Evolutionary conservation across 2,329 filamentous ascomycete genomes (phyloP).

Genomic region (Exophiala bonariae): DNA sequence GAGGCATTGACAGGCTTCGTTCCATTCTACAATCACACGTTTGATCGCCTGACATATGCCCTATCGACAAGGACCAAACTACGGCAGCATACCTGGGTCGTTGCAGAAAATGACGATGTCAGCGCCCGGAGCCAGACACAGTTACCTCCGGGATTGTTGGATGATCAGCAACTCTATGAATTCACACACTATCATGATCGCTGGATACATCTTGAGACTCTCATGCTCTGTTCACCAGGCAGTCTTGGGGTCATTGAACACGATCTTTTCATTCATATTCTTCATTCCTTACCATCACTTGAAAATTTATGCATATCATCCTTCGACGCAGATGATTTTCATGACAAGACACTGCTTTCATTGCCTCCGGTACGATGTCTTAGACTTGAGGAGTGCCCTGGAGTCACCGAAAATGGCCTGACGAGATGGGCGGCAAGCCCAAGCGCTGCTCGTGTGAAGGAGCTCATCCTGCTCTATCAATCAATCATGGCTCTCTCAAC

Average conservation of each 20-base stretch:
- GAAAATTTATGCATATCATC: slow-evolving; percentile 56
- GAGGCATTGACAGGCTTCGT: slow-evolving; percentile 56
- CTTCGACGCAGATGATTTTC: slow-evolving; percentile 55
- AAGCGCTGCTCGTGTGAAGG: slow-evolving; percentile 45
- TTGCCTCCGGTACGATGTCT: slow-evolving; percentile 55
- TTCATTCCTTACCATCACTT: slow-evolving; percentile 54
- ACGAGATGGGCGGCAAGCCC: slow-evolving; percentile 51
- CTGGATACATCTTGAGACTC: slow-evolving; percentile 53
- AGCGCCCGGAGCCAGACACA: slow-evolving; percentile 36
- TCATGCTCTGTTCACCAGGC: slow-evolving; percentile 52
- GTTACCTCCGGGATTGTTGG: slow-evolving; percentile 44
- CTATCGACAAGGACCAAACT: slow-evolving; percentile 55
- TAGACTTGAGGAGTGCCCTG: slow-evolving; percentile 55
- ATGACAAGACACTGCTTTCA: slow-evolving; percentile 51
- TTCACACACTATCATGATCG: slow-evolving; percentile 56
- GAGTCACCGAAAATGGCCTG: slow-evolving; percentile 57
- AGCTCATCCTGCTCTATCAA: slow-evolving; percentile 53
- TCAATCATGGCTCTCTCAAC: slow-evolving; percentile 53
- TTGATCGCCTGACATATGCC: slow-evolving; percentile 56
- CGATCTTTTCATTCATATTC: slow-evolving; percentile 54
- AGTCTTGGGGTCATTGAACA: slow-evolving; percentile 50
- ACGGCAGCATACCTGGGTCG: slow-evolving; percentile 58
- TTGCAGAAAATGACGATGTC: slow-evolving; percentile 46
- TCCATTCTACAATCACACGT: slow-evolving; percentile 53
- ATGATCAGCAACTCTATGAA: slow-evolving; percentile 50